phyloP scores from a whole-genome alignment of 768 basidiomycete species.

The Lactifluus hygrophoroides region DNA sequence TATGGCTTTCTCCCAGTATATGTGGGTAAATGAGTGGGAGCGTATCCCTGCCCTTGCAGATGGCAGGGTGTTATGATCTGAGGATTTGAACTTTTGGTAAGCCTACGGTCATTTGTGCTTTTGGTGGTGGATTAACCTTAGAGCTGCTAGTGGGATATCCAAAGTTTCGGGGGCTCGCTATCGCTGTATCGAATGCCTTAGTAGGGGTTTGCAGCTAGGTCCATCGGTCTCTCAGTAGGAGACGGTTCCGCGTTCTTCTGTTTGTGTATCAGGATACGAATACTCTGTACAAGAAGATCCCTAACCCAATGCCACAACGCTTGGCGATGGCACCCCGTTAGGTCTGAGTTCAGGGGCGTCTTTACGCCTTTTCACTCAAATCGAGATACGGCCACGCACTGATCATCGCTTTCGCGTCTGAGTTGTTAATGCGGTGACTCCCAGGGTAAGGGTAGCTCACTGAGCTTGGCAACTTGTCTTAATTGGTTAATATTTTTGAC shows the following conservation, averaged over 20 bases:
- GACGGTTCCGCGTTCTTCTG: too few species aligned
- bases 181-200: not conserved
- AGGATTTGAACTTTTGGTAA: not conserved
- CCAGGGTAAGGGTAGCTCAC: too few species aligned
- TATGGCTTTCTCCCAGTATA: conserved; percentile 70
- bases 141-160: not conserved
- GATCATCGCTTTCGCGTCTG: too few species aligned
- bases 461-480: too few species aligned
- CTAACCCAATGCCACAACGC: not conserved
- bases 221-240: too few species aligned
- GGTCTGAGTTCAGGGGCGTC: too few species aligned
- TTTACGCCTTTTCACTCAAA: not conserved
- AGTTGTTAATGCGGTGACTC: too few species aligned
- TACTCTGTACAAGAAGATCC: too few species aligned
- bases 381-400: not conserved
- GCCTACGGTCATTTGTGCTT: not conserved
- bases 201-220: too few species aligned
- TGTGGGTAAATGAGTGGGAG: conserved; percentile 88
- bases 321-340: not conserved
- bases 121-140: not conserved
- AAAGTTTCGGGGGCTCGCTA: not conserved
- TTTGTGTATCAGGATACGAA: too few species aligned
- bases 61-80: not conserved
- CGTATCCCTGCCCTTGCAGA: conserved; percentile 32
- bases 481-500: too few species aligned